phyloP scores from a whole-genome alignment of 345 rosid species.

The Carallia brachiata region DNA sequence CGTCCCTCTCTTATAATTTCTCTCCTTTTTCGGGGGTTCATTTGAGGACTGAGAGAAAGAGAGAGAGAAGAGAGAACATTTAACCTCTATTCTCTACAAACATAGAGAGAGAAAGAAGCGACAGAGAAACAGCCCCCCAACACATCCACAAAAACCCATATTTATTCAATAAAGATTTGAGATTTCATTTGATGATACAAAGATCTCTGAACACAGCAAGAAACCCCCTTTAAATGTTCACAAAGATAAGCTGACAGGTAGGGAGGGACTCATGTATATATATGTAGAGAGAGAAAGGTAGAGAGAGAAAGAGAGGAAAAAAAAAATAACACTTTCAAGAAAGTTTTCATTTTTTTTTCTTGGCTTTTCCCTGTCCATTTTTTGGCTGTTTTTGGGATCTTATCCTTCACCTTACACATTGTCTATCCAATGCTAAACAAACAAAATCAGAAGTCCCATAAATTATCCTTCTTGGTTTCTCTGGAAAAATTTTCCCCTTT shows the following conservation, averaged over 20 bases:
- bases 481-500: background rate
- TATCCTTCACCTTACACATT: slow-evolving; percentile 17
- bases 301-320: slow-evolving; percentile 12
- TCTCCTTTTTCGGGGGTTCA: slow-evolving; percentile 20
- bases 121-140: background rate
- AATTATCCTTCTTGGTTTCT: slow-evolving; percentile 15
- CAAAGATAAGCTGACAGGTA: slow-evolving; percentile 12
- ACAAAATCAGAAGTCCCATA: slow-evolving; percentile 16
- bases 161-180: background rate
- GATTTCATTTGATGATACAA: slow-evolving; percentile 5
- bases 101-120: background rate
- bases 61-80: slow-evolving; percentile 9
- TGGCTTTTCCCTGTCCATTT: background rate
- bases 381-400: slow-evolving; percentile 15
- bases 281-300: slow-evolving; percentile 9
- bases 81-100: background rate
- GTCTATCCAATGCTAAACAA: slow-evolving; percentile 10
- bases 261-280: background rate
- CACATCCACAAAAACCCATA: slow-evolving; percentile 2
- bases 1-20: background rate
- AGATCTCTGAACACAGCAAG: slow-evolving; percentile 12
- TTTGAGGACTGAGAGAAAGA: background rate
- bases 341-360: background rate
- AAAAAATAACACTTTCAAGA: background rate
- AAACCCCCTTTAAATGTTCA: slow-evolving; percentile 7